These are phyloP conservation scores for Funneliformis mosseae DNA, from an alignment of 192 early-diverging fungal species.

Conservation along the genomic window DNA sequence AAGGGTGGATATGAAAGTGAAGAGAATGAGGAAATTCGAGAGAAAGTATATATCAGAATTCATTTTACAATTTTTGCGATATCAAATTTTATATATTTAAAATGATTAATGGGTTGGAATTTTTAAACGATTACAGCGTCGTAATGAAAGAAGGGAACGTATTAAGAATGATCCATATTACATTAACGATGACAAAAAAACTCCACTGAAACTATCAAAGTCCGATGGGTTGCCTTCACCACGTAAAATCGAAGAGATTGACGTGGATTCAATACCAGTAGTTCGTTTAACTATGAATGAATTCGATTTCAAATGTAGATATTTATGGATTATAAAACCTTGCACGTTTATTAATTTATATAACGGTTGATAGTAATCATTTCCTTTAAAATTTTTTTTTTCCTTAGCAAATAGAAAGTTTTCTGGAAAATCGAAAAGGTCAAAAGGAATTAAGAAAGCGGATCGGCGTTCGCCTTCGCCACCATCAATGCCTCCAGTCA, in stretches of 20 bases:
- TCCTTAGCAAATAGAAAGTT: slow-evolving; percentile 1
- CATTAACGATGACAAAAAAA: slow-evolving; percentile 51
- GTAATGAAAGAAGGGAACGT: slow-evolving; percentile 50
- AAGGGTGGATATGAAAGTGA: slow-evolving; percentile 44
- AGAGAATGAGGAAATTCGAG: slow-evolving; percentile 47
- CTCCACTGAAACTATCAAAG: slow-evolving; percentile 39
- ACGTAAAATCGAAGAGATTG: slow-evolving; percentile 55
- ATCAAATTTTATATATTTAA: neutral
- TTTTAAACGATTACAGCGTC: slow-evolving; percentile 40
- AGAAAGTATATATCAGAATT: slow-evolving; percentile 41
- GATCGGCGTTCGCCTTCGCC: slow-evolving; percentile 26
- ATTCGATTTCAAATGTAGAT: slow-evolving; percentile 37
- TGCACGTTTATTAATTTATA: neutral
- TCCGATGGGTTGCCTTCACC: slow-evolving; percentile 17
- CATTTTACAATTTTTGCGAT: no score
- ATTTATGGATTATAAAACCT: neutral
- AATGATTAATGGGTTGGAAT: neutral
- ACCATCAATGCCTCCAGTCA: slow-evolving; percentile 40
- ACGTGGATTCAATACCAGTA: slow-evolving; percentile 83
- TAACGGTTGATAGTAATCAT: neutral
- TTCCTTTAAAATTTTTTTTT: neutral
- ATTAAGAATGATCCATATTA: slow-evolving; percentile 68
- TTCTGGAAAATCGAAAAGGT: slow-evolving; percentile 13
- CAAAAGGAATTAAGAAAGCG: slow-evolving; percentile 42
- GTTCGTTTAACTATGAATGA: slow-evolving; percentile 69